These are phyloP conservation scores for Debaryomyces sp. DNA, from an alignment of 1,139 yeast species.

Conservation along the genomic window DNA sequence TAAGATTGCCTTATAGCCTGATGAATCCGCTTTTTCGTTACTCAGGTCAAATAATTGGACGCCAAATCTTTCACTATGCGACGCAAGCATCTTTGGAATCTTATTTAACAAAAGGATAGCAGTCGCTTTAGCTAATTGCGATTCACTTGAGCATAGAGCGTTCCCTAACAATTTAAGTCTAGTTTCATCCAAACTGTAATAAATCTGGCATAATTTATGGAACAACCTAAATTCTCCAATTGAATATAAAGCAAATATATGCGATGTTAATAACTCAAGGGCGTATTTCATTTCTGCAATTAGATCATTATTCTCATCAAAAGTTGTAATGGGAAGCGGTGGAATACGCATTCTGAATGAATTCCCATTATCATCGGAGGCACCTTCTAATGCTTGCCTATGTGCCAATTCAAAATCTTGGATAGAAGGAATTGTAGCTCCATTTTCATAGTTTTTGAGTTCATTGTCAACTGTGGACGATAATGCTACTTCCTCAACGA, in stretches of 20 bases:
- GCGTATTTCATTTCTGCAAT: constrained; percentile 61
- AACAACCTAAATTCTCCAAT: constrained; percentile 67
- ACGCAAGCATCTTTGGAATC: constrained; percentile 66
- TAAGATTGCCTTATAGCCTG: constrained; percentile 74
- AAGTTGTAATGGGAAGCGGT: constrained; percentile 10
- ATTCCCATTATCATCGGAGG: constrained; percentile 4
- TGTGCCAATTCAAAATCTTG: constrained; percentile 45
- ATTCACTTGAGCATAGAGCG: constrained; percentile 63
- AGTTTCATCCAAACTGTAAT: constrained; percentile 63
- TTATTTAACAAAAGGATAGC: constrained; percentile 64
- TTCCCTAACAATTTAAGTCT: constrained; percentile 60
- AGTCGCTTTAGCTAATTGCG: constrained; percentile 54
- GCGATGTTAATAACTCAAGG: constrained; percentile 58
- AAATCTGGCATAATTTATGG: constrained; percentile 54
- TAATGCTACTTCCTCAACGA: constrained; percentile 38
- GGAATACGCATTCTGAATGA: constrained; percentile 12
- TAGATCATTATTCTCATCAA: constrained; percentile 22
- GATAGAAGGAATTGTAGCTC: constrained; percentile 46
- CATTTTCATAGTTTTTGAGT: constrained; percentile 35
- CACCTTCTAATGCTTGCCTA: constrained; percentile 32
- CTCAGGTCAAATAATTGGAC: constrained; percentile 44
- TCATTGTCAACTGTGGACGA: constrained; percentile 27
- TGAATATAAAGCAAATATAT: constrained; percentile 70
- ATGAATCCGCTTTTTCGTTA: constrained; percentile 56
- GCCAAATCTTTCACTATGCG: constrained; percentile 46